phyloP scores from a whole-genome alignment of 2,329 filamentous ascomycete genomes.

The Beauveria brongniartii region DNA sequence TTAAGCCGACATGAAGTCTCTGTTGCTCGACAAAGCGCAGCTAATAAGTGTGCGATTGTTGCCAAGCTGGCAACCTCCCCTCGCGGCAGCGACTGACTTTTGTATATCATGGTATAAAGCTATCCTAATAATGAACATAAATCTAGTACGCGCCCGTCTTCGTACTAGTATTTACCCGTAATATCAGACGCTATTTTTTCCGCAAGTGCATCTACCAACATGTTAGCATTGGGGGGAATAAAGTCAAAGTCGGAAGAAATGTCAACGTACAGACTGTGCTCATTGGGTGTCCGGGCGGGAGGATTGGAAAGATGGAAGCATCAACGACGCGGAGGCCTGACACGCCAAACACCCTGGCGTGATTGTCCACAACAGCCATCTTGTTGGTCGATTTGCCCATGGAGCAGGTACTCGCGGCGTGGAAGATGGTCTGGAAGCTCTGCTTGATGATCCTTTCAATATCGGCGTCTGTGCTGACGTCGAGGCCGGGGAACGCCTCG shows the following conservation, averaged over 20 bases:
- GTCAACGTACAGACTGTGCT: not conserved
- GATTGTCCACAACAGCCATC: not conserved
- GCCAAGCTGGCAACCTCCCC: too few relatives aligned
- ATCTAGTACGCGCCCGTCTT: too few relatives aligned
- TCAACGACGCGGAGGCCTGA: not conserved
- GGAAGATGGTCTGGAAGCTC: not conserved
- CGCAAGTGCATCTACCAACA: not conserved
- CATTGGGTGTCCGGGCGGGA: not conserved
- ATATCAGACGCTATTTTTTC: not conserved
- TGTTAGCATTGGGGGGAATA: not conserved
- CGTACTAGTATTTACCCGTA: not conserved
- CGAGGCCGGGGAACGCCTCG: constrained; percentile 5
- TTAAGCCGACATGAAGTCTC: too few relatives aligned
- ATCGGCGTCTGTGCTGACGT: not conserved
- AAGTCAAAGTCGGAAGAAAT: not conserved
- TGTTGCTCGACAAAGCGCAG: too few relatives aligned
- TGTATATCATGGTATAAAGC: too few relatives aligned
- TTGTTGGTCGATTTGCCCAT: not conserved
- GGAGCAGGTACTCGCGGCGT: not conserved
- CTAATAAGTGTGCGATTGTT: too few relatives aligned
- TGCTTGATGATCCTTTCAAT: constrained; percentile 12
- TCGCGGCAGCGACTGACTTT: too few relatives aligned
- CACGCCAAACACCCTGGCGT: not conserved
- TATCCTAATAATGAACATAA: too few relatives aligned
- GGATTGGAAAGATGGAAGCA: not conserved